Base-by-base conservation (phyloP, 352 stramenopile species). In the Phytophthora fragariae region DNA sequence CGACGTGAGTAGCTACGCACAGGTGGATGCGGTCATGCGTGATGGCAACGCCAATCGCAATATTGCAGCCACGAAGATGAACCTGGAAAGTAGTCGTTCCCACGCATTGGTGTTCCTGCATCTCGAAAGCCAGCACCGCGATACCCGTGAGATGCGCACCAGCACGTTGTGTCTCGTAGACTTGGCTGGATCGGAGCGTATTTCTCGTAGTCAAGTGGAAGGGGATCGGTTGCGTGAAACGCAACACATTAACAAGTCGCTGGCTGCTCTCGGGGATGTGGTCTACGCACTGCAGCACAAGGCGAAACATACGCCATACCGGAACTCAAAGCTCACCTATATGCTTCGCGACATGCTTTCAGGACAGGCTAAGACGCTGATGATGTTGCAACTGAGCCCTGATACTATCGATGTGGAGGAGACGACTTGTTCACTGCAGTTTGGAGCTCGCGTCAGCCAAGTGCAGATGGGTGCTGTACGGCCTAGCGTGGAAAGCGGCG, bases 211-310 rank as follows among this genome's bases (percentile, higher is more conserved):
- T 49, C 82, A 94, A 71, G 90, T 95, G 10, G 82, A 93, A 46
- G 91, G 87, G 17, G 89, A 97, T 35, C 86, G 88, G 0, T 77
- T 99, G 46, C 98, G 98, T 66, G 98, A 99, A 71, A 98, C 98
- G 12, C 96, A 99, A 70, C 93, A 99, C 73, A 99, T 99, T 75
- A 99, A 99, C 92, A 99, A 99, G 84, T 99, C 92, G 56, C 86
- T 99, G 27, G 95, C 92, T 17, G 97, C 98, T 44, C 86, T 99
- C 21, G 97, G 97, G 46, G 98, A 99, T 81, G 98, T 99, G 15
- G 99, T 99, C 65, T 87, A 97, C 47, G 92, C 91, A 44, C 81
- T 98, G 31, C 89, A 97, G 68, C 90, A 97, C 71, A 97, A 97
- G 76, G 83, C 90, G 19, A 98, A 97, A 62, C 97, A 99, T 82